phyloP scores from a whole-genome alignment of 345 rosid species.

The Euclidium syriacum region DNA sequence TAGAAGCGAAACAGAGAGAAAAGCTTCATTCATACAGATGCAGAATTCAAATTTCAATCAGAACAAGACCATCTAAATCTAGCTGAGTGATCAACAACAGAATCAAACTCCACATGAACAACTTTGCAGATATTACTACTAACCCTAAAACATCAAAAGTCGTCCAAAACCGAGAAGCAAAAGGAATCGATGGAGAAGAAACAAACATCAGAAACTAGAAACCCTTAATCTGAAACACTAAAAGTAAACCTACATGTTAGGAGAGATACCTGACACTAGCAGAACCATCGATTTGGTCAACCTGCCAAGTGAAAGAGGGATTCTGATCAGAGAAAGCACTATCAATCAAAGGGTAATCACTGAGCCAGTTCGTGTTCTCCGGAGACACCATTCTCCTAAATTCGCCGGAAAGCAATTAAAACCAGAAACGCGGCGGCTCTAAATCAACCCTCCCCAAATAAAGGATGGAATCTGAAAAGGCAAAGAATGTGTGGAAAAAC shows the following conservation, averaged over 20 bases:
- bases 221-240: not conserved
- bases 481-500: slow-evolving; percentile 14
- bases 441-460: no score
- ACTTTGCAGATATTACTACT: not conserved
- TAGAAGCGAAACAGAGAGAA: not conserved
- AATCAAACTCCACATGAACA: not conserved
- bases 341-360: slow-evolving; percentile 60
- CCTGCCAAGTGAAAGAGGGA: slow-evolving; percentile 47
- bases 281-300: slow-evolving; percentile 41
- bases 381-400: slow-evolving; percentile 62
- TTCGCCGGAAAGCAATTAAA: not conserved
- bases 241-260: not conserved
- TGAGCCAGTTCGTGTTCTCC: slow-evolving; percentile 61
- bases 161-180: not conserved
- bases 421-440: slow-evolving; percentile 13
- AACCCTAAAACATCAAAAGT: not conserved
- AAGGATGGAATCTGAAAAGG: slow-evolving; percentile 4
- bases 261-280: slow-evolving; percentile 52
- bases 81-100: not conserved
- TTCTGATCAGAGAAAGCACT: slow-evolving; percentile 47
- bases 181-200: not conserved
- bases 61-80: not conserved
- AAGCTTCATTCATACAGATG: not conserved
- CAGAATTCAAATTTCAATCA: not conserved
- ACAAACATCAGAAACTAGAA: not conserved